These are phyloP conservation scores for Sporothrix dimorphospora DNA, from an alignment of 2,329 filamentous ascomycete genomes.

Conservation along the genomic window DNA sequence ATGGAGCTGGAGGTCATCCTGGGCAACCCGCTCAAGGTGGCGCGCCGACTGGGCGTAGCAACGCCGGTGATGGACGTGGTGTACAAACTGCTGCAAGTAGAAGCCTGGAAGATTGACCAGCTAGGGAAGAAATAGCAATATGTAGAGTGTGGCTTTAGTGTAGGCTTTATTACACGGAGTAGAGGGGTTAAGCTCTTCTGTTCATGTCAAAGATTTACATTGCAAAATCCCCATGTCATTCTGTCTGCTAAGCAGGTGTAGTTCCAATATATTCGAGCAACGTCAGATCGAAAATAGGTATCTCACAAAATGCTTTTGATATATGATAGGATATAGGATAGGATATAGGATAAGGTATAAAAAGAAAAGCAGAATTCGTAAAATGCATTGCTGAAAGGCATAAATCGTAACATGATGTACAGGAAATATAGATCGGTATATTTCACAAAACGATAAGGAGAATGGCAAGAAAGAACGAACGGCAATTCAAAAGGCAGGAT, in stretches of 20 bases:
- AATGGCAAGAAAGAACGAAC: neutral
- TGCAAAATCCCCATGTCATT: neutral
- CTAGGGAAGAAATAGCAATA: neutral
- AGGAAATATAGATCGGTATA: neutral
- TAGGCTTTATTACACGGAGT: no score
- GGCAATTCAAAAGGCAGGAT: neutral
- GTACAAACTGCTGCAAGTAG: conserved; percentile 30
- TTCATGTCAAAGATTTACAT: neutral
- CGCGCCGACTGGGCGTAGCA: conserved; percentile 24
- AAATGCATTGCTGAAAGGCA: neutral
- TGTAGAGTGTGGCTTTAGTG: no score
- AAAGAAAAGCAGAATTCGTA: neutral
- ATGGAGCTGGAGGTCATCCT: conserved; percentile 43
- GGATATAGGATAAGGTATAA: neutral
- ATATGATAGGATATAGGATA: neutral
- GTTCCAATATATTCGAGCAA: no score
- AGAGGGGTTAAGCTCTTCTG: no score
- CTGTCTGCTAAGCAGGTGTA: no score
- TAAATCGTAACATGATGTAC: neutral
- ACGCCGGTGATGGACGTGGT: conserved; percentile 28
- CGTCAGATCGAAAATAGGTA: no score
- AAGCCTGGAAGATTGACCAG: conserved; percentile 31
- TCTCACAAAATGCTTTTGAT: neutral
- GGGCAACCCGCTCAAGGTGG: conserved; percentile 41
- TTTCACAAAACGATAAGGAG: neutral